These are phyloP conservation scores for Lactarius psammicola DNA, from an alignment of 768 basidiomycete species.

Conservation along the genomic window DNA sequence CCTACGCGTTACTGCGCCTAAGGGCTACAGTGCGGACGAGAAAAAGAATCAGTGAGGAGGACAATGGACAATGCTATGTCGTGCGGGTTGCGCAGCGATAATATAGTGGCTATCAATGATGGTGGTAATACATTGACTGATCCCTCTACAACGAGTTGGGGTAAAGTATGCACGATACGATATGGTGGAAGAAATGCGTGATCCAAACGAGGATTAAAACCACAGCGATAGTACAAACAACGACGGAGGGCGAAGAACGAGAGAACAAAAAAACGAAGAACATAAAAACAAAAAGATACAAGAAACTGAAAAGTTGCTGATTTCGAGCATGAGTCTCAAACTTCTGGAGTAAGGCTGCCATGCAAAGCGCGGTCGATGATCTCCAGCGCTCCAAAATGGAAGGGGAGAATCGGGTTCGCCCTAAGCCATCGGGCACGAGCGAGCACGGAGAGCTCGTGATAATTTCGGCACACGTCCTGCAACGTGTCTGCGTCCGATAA, in stretches of 20 bases:
- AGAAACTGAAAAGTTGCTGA: constrained; percentile 7
- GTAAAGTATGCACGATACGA: constrained; percentile 23
- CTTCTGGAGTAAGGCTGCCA: constrained; percentile 34
- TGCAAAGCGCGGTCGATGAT: constrained; percentile 49
- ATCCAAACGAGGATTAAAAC: constrained; percentile 20
- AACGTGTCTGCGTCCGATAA: constrained; percentile 37
- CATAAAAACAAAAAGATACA: background rate
- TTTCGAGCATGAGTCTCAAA: constrained; percentile 6
- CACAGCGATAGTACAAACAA: constrained; percentile 5
- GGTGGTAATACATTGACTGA: constrained; percentile 25
- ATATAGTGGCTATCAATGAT: constrained; percentile 26
- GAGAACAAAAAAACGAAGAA: background rate
- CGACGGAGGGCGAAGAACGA: background rate
- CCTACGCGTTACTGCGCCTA: constrained; percentile 58
- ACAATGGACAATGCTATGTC: background rate
- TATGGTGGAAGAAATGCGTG: constrained; percentile 16
- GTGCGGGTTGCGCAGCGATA: constrained; percentile 17
- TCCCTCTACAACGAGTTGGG: constrained; percentile 23
- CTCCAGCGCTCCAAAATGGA: constrained; percentile 73
- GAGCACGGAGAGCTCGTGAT: constrained; percentile 66
- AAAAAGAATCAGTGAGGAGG: constrained; percentile 67
- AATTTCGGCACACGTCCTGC: constrained; percentile 64
- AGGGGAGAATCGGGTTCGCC: constrained; percentile 57
- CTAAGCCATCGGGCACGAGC: constrained; percentile 47
- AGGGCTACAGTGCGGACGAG: constrained; percentile 64